Conservation (phyloP, 192 early-diverging fungal species). For the Mortierella claussenii region DNA sequence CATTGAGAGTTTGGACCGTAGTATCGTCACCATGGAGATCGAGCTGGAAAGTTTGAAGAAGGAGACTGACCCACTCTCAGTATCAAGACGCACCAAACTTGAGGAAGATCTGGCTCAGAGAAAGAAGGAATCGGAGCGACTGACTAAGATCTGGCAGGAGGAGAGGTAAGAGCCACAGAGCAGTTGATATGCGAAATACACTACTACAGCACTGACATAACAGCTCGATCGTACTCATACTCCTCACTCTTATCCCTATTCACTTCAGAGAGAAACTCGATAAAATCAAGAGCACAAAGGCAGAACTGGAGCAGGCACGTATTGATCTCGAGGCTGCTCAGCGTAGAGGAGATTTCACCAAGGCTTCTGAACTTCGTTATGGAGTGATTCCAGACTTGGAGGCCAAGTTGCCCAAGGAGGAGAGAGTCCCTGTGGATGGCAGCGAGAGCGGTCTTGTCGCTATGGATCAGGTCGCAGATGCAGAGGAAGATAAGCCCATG, state of each 20-base stretch:
- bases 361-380: slow-evolving; percentile 82
- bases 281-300: slow-evolving; percentile 73
- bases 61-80: slow-evolving; percentile 76
- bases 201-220: too few relatives aligned
- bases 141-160: slow-evolving; percentile 72
- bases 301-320: slow-evolving; percentile 76
- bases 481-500: slow-evolving; percentile 17
- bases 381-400: slow-evolving; percentile 81
- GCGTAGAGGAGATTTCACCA: slow-evolving; percentile 74
- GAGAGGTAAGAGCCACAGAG: slow-evolving; percentile 74
- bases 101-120: slow-evolving; percentile 69
- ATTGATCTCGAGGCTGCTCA: slow-evolving; percentile 81
- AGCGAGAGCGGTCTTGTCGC: slow-evolving; percentile 50
- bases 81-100: slow-evolving; percentile 70
- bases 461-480: slow-evolving; percentile 24
- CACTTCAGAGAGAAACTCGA: slow-evolving; percentile 71
- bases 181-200: too few relatives aligned
- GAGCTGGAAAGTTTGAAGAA: slow-evolving; percentile 84
- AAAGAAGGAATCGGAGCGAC: slow-evolving; percentile 63
- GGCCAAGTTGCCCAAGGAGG: slow-evolving; percentile 67
- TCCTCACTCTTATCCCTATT: too few relatives aligned
- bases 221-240: too few relatives aligned
- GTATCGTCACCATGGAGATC: slow-evolving; percentile 81
- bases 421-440: slow-evolving; percentile 52
- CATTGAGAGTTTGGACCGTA: slow-evolving; percentile 77